A percentile compares a stretch with the other conserved stretches of the same genome.
These are phyloP conservation scores for Phialophora expanda DNA, from an alignment of 2,329 filamentous ascomycete species.

Conservation along the genomic window DNA sequence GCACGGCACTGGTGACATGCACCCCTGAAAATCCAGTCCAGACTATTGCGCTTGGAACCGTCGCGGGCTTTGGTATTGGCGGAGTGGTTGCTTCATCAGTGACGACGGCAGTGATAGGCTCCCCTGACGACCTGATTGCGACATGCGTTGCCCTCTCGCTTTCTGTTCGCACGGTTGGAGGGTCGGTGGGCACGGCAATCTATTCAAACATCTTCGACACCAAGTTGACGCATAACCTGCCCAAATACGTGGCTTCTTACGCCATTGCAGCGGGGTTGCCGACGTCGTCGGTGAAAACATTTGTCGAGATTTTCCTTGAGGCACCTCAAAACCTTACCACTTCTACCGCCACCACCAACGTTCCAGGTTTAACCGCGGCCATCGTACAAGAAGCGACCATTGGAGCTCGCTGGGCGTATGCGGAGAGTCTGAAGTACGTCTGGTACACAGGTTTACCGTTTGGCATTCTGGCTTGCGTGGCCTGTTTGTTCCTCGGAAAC, in stretches of 20 bases:
- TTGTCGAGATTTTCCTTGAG: too few species aligned
- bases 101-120: slow-evolving; percentile 15
- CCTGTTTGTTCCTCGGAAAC: too few species aligned
- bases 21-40: too few species aligned
- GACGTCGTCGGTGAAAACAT: too few species aligned
- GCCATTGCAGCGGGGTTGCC: too few species aligned
- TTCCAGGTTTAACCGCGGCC: not conserved
- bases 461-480: not conserved
- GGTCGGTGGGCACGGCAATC: slow-evolving; percentile 21
- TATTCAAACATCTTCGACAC: slow-evolving; percentile 19
- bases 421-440: slow-evolving; percentile 22
- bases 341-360: too few species aligned
- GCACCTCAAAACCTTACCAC: too few species aligned
- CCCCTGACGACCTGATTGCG: slow-evolving; percentile 15
- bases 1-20: too few species aligned
- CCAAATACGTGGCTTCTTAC: too few species aligned
- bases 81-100: slow-evolving; percentile 16
- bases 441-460: slow-evolving; percentile 13
- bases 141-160: slow-evolving; percentile 20
- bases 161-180: slow-evolving; percentile 20
- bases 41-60: too few species aligned
- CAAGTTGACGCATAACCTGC: slow-evolving; percentile 3
- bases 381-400: slow-evolving; percentile 13
- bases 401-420: slow-evolving; percentile 23
- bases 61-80: slow-evolving; percentile 4